Base-by-base conservation (phyloP, 441 rosid species). In the Gossypium davidsonii region DNA sequence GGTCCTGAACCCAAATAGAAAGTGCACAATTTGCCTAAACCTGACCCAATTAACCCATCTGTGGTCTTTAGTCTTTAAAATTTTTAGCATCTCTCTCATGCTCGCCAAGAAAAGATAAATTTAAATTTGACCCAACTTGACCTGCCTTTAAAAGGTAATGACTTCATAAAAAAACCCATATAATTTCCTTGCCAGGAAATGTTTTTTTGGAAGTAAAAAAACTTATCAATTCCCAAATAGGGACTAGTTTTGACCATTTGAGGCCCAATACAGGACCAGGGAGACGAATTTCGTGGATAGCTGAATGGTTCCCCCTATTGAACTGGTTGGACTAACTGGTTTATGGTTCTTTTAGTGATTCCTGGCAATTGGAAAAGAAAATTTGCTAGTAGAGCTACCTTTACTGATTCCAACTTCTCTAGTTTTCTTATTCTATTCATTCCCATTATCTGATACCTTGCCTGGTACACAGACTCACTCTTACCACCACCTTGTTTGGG, bases 331-430 rank as follows among this genome's bases (percentile, higher is more conserved):
- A 26, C 71, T 48, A 46, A 4, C 42, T 25, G 25, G 23, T 67
- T 67, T 67, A 5, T 26, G 42, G 71, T 65, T 15, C 63, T 69
- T 64, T 58, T 52, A 39, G 73, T 59, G 64, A 31, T 49, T 11
- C 59, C 63, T 56, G 34, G 39, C 17, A 20, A 37, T 37, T 49
- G 71, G 39, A 59, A 51, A 60, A 58, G 52, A 3, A 56, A 31
- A 62, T 42, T 76, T 37, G 65, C 42, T 37, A 26, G 60, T 73
- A 52, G 31, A 70, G 20, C 55, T 23, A 23, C 42, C 56, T 76
- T 42, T 25, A 23, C 52, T 18, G 5, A 51, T 42, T 71, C 39
- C 34, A 46, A 20, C 62, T 75, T 67, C 46, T 61, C 12, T 51
- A 31, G 46, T 73, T 62, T 64, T 57, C 59, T 71, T 68, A 10